These are phyloP conservation scores for Nakaseomyces uthaithaninus DNA, from an alignment of 1,139 yeast species.

Conservation along the genomic window DNA sequence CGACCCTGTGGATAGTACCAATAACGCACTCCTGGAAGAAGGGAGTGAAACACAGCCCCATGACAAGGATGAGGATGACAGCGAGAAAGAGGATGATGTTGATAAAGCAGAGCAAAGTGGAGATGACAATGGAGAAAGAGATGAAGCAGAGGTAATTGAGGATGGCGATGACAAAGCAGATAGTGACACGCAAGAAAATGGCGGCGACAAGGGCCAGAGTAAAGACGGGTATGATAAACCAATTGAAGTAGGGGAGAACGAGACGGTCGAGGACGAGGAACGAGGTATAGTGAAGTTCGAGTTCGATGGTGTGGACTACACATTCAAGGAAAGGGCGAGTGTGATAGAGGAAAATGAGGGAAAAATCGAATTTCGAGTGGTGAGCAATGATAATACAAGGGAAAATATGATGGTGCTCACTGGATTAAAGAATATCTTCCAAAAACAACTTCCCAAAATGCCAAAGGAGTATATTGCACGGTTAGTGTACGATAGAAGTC, in stretches of 20 bases:
- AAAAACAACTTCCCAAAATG: constrained; percentile 96
- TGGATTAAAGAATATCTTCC: constrained; percentile 91
- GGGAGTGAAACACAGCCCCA: constrained; percentile 1
- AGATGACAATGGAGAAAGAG: constrained; percentile 25
- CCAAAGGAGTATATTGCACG: constrained; percentile 95
- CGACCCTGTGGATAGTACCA: constrained; percentile 5
- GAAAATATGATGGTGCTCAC: constrained; percentile 89
- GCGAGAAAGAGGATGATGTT: constrained; percentile 23
- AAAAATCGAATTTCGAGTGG: constrained; percentile 88
- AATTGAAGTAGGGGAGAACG: constrained; percentile 22
- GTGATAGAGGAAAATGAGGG: constrained; percentile 90
- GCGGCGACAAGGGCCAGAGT: constrained; percentile 9
- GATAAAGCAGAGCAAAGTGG: constrained; percentile 5
- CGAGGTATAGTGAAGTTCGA: constrained; percentile 45
- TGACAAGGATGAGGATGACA: constrained; percentile 13
- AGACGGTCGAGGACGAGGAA: constrained; percentile 31
- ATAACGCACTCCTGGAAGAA: too few species aligned
- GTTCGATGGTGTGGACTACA: constrained; percentile 74
- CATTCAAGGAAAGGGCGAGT: constrained; percentile 86
- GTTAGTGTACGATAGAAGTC: constrained; percentile 88
- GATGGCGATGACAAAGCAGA: constrained; percentile 33
- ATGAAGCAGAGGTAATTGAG: constrained; percentile 30
- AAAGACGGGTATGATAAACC: constrained; percentile 17
- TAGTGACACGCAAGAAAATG: constrained; percentile 13
- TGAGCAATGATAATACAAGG: constrained; percentile 81